A percentile compares a stretch with the other conserved stretches of the same genome.
Evolutionary conservation across 1,139 yeast species (phyloP).

Genomic region (Yamadazyma taylorii): DNA sequence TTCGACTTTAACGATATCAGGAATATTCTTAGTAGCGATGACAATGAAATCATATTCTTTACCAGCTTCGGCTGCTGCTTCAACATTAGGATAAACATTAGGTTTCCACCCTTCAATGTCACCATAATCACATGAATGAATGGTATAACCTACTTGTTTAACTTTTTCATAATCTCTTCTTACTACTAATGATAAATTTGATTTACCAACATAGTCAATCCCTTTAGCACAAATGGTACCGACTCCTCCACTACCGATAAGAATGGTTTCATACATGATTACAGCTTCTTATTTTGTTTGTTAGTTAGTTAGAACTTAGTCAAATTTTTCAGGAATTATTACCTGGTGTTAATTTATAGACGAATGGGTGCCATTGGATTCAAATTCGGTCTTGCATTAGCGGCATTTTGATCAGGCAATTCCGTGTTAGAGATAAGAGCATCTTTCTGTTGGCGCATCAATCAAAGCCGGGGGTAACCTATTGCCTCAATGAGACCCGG

Average conservation of each 20-base stretch:
- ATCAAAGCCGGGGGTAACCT: too few relatives aligned
- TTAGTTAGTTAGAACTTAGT: too few relatives aligned
- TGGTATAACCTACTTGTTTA: constrained; percentile 26
- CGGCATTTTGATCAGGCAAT: too few relatives aligned
- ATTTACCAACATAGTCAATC: constrained; percentile 42
- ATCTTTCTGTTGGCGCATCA: too few relatives aligned
- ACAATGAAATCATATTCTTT: constrained; percentile 29
- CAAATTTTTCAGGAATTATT: too few relatives aligned
- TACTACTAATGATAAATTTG: constrained; percentile 52
- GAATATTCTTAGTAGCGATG: constrained; percentile 35
- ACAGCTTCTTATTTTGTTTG: too few relatives aligned
- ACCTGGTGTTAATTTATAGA: too few relatives aligned
- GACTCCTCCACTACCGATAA: constrained; percentile 56
- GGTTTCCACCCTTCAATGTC: constrained; percentile 32
- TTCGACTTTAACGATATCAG: constrained; percentile 16
- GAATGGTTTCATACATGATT: constrained; percentile 15
- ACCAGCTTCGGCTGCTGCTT: constrained; percentile 24
- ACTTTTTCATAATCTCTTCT: constrained; percentile 34
- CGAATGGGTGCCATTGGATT: too few relatives aligned
- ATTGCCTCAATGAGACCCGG: too few relatives aligned
- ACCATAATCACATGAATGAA: constrained; percentile 28
- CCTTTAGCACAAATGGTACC: constrained; percentile 70
- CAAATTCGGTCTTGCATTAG: too few relatives aligned
- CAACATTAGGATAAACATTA: constrained; percentile 22
- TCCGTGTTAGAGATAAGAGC: too few relatives aligned